Percentiles rank a stretch among this genome's conserved stretches.
Evolutionary conservation across 495 filamentous ascomycete species (phyloP).

Genomic region (Emericellopsis terricola): DNA sequence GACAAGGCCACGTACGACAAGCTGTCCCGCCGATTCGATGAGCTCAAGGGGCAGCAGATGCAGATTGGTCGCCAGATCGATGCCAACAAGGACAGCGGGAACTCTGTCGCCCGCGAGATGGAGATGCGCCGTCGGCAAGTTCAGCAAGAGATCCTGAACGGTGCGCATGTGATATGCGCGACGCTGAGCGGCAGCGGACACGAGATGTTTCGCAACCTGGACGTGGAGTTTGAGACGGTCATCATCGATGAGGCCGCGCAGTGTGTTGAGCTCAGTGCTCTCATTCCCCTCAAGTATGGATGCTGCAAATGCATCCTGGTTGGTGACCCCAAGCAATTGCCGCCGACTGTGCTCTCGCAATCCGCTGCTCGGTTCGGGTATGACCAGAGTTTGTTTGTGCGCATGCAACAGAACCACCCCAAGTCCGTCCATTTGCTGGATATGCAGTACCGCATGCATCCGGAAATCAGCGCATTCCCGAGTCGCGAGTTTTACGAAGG

Average conservation of each 20-base stretch:
- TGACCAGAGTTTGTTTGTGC: slow-evolving; percentile 93
- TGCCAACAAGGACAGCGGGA: slow-evolving; percentile 64
- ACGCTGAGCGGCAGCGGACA: slow-evolving; percentile 92
- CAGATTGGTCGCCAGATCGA: slow-evolving; percentile 68
- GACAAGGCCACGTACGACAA: slow-evolving; percentile 35
- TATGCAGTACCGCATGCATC: slow-evolving; percentile 98
- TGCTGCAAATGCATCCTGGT: slow-evolving; percentile 94
- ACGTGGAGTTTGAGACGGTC: slow-evolving; percentile 94
- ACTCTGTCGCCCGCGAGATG: slow-evolving; percentile 54
- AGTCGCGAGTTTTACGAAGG: slow-evolving; percentile 85
- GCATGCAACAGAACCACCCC: slow-evolving; percentile 87
- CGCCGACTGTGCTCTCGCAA: slow-evolving; percentile 85
- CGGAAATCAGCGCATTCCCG: slow-evolving; percentile 79
- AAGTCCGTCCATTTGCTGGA: slow-evolving; percentile 86
- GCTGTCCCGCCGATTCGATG: slow-evolving; percentile 60
- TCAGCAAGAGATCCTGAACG: slow-evolving; percentile 80
- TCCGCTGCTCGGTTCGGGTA: slow-evolving; percentile 87
- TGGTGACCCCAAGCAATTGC: slow-evolving; percentile 92
- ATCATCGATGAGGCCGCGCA: slow-evolving; percentile 97
- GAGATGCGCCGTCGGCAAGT: slow-evolving; percentile 69
- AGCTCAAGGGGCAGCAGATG: slow-evolving; percentile 52
- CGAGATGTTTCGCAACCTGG: slow-evolving; percentile 89
- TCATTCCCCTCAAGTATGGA: slow-evolving; percentile 95
- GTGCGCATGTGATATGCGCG: slow-evolving; percentile 82
- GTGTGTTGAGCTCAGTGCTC: slow-evolving; percentile 88